Percentiles rank a stretch among this genome's conserved stretches.
Evolutionary conservation across 208 protist species (phyloP).

Genomic region (Trichomonas gallinae): DNA sequence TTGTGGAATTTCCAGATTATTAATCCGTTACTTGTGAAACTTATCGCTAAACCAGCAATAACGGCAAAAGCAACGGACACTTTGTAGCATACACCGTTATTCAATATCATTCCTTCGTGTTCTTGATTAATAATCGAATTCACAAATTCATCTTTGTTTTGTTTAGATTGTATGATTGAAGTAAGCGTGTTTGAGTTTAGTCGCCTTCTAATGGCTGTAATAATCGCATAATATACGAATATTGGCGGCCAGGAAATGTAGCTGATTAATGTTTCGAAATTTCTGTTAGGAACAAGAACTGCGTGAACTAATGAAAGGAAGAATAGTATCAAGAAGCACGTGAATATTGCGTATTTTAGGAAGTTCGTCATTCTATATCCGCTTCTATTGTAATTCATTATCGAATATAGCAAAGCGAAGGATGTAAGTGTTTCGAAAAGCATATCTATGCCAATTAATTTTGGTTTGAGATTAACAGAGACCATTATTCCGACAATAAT

Average conservation of each 20-base stretch:
- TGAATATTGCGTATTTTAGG: background rate
- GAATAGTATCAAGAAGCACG: background rate
- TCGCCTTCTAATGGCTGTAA: background rate
- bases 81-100: background rate
- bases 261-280: background rate
- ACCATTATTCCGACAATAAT: background rate
- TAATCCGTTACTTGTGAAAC: background rate
- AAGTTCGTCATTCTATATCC: background rate
- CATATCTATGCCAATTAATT: background rate
- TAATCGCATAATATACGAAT: background rate
- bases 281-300: background rate
- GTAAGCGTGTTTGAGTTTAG: background rate
- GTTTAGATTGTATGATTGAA: background rate
- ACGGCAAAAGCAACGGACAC: background rate
- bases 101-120: background rate
- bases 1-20: background rate
- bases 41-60: background rate
- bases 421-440: background rate
- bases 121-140: background rate
- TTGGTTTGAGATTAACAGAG: background rate
- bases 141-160: background rate
- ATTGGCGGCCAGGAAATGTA: background rate
- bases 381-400: background rate
- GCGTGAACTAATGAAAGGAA: background rate
- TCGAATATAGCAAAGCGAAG: background rate